Conservation (phyloP, 139 green algal genomes). For the Edaphochlamys debaryana region DNA sequence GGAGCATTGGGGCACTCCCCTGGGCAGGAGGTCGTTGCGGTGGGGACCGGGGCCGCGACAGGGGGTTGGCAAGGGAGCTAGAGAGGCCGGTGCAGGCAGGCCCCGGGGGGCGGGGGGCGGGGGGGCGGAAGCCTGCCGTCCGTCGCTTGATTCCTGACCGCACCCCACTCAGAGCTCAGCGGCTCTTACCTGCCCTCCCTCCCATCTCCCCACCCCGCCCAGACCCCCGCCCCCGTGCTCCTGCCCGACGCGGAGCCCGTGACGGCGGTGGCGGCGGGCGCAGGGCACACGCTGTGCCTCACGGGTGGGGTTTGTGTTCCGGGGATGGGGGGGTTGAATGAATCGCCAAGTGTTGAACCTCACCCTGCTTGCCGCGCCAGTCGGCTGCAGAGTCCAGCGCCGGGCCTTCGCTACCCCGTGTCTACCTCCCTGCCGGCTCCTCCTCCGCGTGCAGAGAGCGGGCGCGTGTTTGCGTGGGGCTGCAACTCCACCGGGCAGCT, state of each 20-base stretch:
- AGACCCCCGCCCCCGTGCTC: not conserved
- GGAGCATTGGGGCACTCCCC: slow-evolving; percentile 8
- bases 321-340: not conserved
- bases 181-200: not conserved
- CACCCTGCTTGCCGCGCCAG: not conserved
- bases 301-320: not conserved
- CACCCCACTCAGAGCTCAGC: not conserved
- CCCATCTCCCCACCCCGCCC: not conserved
- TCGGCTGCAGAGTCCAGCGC: too few relatives aligned
- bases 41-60: not conserved
- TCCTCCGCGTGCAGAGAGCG: not conserved
- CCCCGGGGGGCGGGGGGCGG: too few relatives aligned
- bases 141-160: too few relatives aligned
- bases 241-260: slow-evolving; percentile 13
- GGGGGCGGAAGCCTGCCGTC: too few relatives aligned
- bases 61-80: too few relatives aligned
- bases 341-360: not conserved
- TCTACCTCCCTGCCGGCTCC: not conserved
- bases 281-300: slow-evolving; percentile 1
- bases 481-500: not conserved
- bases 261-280: not conserved
- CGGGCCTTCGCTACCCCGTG: not conserved
- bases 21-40: not conserved
- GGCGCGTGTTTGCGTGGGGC: not conserved
- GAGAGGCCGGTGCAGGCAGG: too few relatives aligned